These are phyloP conservation scores for Dissophora globulifera DNA, from an alignment of 192 early-diverging fungal species.

Conservation along the genomic window DNA sequence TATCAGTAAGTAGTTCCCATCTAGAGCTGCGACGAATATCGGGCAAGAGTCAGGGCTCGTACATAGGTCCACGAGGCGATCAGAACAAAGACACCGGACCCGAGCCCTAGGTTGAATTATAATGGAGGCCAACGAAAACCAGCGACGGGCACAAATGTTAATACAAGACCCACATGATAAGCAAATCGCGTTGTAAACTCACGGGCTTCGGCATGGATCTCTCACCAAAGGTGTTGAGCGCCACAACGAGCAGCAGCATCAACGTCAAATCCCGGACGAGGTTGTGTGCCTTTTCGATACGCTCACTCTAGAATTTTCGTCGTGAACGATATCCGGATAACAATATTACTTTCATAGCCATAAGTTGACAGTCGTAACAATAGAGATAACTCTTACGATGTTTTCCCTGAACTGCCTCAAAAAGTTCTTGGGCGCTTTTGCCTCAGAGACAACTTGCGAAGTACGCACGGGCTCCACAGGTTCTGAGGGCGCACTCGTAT, in stretches of 20 bases:
- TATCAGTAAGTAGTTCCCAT: too few species aligned
- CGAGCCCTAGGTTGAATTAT: slow-evolving; percentile 12
- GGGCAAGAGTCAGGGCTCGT: too few species aligned
- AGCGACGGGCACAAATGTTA: too few species aligned
- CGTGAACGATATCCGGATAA: too few species aligned
- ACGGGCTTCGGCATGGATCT: too few species aligned
- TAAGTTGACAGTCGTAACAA: too few species aligned
- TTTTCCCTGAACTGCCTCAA: background rate
- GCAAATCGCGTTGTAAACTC: too few species aligned
- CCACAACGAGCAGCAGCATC: slow-evolving; percentile 39
- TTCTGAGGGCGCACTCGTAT: background rate
- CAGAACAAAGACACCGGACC: slow-evolving; percentile 8
- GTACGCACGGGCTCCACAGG: too few species aligned
- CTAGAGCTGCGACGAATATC: too few species aligned
- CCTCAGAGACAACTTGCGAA: too few species aligned
- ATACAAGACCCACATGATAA: background rate
- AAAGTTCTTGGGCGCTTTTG: background rate
- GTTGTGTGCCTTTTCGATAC: slow-evolving; percentile 11
- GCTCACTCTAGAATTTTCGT: slow-evolving; percentile 7
- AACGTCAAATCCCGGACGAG: slow-evolving; percentile 42
- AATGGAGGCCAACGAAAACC: too few species aligned
- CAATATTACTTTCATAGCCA: too few species aligned
- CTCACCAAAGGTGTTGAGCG: slow-evolving; percentile 41
- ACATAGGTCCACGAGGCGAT: slow-evolving; percentile 38
- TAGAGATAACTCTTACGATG: slow-evolving; percentile 28